Evolutionary conservation across 352 stramenopile species (phyloP).

Genomic region (Globisporangium spinosum): DNA sequence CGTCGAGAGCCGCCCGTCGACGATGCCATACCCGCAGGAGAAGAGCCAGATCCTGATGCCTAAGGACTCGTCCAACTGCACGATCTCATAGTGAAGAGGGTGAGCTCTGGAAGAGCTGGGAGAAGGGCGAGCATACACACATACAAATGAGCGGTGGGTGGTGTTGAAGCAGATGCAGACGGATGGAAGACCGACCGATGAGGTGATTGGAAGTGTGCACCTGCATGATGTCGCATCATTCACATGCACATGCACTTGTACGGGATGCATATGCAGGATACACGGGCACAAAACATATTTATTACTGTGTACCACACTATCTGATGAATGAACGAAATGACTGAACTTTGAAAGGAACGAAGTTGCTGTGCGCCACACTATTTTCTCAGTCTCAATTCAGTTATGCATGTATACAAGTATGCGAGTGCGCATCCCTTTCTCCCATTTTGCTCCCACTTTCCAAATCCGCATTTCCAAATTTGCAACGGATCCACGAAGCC

Average conservation of each 20-base stretch:
- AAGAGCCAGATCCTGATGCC: constrained; percentile 77
- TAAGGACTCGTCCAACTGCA: constrained; percentile 34
- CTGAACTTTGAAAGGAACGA: not conserved
- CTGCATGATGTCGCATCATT: constrained; percentile 13
- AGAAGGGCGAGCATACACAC: not conserved
- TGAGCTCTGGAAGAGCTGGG: not conserved
- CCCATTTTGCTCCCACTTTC: not conserved
- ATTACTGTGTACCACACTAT: constrained; percentile 12
- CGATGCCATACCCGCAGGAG: constrained; percentile 75
- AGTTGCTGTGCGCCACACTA: not conserved
- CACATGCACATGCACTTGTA: not conserved
- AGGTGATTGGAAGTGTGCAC: constrained; percentile 1
- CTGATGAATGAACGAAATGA: not conserved
- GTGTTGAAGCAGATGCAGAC: not conserved
- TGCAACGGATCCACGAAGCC: not conserved
- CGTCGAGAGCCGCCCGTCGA: constrained; percentile 42
- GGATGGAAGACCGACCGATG: not conserved
- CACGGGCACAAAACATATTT: not conserved
- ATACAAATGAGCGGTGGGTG: not conserved
- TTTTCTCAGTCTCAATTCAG: not conserved
- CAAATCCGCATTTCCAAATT: constrained; percentile 14
- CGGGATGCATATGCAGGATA: not conserved
- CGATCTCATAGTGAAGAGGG: constrained; percentile 7
- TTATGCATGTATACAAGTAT: not conserved
- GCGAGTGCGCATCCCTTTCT: not conserved